phyloP scores from a whole-genome alignment of 2,329 filamentous ascomycete species.

The Elsinoe fawcettii region DNA sequence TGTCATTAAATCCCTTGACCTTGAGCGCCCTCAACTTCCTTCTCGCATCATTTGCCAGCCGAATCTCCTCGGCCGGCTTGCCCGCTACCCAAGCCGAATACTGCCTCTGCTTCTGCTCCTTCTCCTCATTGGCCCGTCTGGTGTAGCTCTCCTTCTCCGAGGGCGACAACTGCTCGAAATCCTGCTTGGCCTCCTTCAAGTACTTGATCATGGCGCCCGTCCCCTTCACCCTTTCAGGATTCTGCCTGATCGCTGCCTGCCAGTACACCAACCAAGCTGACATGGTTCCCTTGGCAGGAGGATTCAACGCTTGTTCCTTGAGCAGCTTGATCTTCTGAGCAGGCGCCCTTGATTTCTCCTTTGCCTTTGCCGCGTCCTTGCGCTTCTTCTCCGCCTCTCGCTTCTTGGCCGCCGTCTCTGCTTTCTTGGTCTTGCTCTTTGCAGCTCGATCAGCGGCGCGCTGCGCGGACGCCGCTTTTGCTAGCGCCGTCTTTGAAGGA shows the following conservation, averaged over 20 bases:
- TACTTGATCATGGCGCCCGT: conserved; percentile 48
- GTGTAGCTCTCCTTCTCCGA: conserved; percentile 12
- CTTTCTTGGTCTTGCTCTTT: conserved; percentile 3
- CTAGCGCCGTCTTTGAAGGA: conserved; percentile 2
- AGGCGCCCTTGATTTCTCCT: conserved; percentile 1
- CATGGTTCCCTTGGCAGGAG: conserved; percentile 23
- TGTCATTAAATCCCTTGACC: conserved; percentile 21
- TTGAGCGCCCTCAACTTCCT: conserved; percentile 24
- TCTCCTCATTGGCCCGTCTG: conserved; percentile 19
- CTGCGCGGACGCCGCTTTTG: conserved; percentile 11
- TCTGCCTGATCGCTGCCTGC: conserved; percentile 21
- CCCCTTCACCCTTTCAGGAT: conserved; percentile 33
- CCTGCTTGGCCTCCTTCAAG: conserved; percentile 49
- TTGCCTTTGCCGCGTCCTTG: conserved; percentile 4
- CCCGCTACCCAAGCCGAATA: conserved; percentile 49
- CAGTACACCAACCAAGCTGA: conserved; percentile 27
- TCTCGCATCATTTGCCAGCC: conserved; percentile 52
- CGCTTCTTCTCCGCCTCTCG: conserved; percentile 1
- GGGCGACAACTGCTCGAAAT: not conserved
- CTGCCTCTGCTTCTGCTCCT: conserved; percentile 30
- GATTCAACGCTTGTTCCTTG: conserved; percentile 32
- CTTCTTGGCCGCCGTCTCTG: not conserved
- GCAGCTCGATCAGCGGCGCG: not conserved
- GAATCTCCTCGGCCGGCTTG: conserved; percentile 51
- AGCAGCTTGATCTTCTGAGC: conserved; percentile 27